Evolutionary conservation across 192 early-diverging fungal genomes (phyloP), one percentile per base, ranked within the genome.

Genomic region (Podila epicladia): DNA sequence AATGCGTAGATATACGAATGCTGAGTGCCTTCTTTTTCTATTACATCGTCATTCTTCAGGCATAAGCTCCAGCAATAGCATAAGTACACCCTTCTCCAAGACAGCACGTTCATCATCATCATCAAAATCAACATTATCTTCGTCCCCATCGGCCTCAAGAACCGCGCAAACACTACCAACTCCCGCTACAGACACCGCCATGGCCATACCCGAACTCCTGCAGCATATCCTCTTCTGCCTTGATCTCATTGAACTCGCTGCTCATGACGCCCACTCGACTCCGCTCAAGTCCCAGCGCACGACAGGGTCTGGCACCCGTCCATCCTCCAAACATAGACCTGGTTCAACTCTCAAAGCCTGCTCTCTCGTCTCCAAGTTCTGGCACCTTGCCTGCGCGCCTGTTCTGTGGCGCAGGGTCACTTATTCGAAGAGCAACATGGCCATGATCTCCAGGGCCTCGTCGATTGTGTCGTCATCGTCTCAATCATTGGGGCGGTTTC

Each of bases 291-390:
- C 53, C 22, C 53, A 55, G 53, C 53, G 53, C 19, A 11, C 53
- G 2, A 22, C 24, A 24, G 53, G 53, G 8, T n/a, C 53, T 9
- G 53, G 53, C 53, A 55, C 53, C 6, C 53, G 53, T 22, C 53
- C 53, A 24, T 55, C 53, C 22, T 55, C 53, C 20, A 55, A 55
- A 26, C 53, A 20, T 9, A 55, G 53, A 55, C 53, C 17, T 2
- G 53, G 53, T 4, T 19, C 53, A n/a, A 22, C 53, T 55, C 53
- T 55, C 22, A n/a, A 17, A 2, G 53, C 53, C 22, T 55, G 53
- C 22, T 55, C 53, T 9, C 53, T 55, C 53, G 53, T 55, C 22
- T 55, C n/a, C 53, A 55, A 55, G 53, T 55, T 55, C 53, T 55
- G 53, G 53, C 53, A 55, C 53, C 53, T 55, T n/a, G 53, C 24